Evolutionary conservation across 148 eudicot species (phyloP), one percentile per base, ranked within the genome.

Genomic region (Spergularia marina): DNA sequence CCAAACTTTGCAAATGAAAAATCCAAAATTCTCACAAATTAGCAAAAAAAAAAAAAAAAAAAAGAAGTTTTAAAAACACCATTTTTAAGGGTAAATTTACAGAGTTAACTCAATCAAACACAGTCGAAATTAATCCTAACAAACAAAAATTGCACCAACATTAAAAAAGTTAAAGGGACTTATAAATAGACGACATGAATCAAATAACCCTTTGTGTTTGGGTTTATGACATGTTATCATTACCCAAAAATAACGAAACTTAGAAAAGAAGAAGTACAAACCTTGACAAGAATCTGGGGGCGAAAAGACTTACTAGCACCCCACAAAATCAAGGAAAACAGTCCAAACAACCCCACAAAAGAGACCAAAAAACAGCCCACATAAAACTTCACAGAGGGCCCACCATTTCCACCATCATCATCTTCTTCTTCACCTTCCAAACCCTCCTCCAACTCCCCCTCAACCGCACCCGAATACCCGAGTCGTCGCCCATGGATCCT

Each of bases 311-410:
- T 62, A 72, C 94, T 90, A 7, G 89, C 91, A 55, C 87, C 97
- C 97, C 94, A 91, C 76, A 93, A 80, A 77, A 91, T 88, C 82
- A 93, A 70, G 0, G 92, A 85, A 73, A 91, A 93, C 9, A 74
- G 16, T 3, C 81, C 74, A 57, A 91, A 93, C 53, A 91, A 76
- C 18, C 76, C 73, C 36, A 83, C 76, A 65, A 93, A 91, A 49
- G 85, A 82, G 40, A 86, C 65, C 76, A 93, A n/a, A 57, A 89
- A 93, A 79, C 93, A 91, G 4, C 65, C 74, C n/a, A 78, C 86
- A 63, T 89, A 93, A 74, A 90, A 90, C 85, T 85, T 85, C 68
- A 79, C 6, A 5, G 84, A 58, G 17, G 77, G 84, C 54, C 77
- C 76, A 3, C 17, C 78, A 17, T 44, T 76, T 0, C 40, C 84